Evolutionary conservation across 2,329 filamentous ascomycete genomes (phyloP), one percentile per base, ranked within the genome.

Genomic region (Dothistroma pini): DNA sequence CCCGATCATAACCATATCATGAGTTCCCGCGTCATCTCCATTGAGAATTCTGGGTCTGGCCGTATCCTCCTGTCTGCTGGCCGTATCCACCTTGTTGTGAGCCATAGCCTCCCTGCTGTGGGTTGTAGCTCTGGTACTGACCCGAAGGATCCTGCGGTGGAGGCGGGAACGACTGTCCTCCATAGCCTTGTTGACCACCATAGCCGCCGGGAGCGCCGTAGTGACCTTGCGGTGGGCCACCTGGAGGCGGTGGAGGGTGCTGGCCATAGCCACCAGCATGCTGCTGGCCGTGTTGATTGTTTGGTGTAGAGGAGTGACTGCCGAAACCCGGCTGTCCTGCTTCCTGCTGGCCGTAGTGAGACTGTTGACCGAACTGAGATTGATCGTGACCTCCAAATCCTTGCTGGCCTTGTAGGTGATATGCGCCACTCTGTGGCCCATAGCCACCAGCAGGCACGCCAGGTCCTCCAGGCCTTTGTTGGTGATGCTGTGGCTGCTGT

Each of bases 11-110:
- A 29, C 29, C 57, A 41, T 32, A 31, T 44, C 41, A 44, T 44
- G 41, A 19, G 5, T 7, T n/a, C 5, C 41, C 41, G 11, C 1
- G 51, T 53, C 51, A 53, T 66, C 66, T 66, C 70, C 71, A 73
- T 21, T 66, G 65, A 19, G 71, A 68, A 44, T 70, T 69, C 16
- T 65, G 66, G 7, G 70, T 67, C 35, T 64, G 61, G 12, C 67
- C 68, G 57, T 71, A 71, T 12, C 64, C 66, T 25, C 65, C 65
- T 32, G 16, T 12, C 62, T 59, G 34, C 34, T 62, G 60, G 25
- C 63, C 66, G 48, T 66, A 70, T 3, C 62, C 59, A n/a, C 63
- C 64, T 19, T 65, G 57, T 19, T 63, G 67, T 16, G 59, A 59
- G 2, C 63, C 62, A 52, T 68, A 68, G 7, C 62, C 62, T 16